Conservation (phyloP, 768 basidiomycete species). For the Rhodotorula toruloides region DNA sequence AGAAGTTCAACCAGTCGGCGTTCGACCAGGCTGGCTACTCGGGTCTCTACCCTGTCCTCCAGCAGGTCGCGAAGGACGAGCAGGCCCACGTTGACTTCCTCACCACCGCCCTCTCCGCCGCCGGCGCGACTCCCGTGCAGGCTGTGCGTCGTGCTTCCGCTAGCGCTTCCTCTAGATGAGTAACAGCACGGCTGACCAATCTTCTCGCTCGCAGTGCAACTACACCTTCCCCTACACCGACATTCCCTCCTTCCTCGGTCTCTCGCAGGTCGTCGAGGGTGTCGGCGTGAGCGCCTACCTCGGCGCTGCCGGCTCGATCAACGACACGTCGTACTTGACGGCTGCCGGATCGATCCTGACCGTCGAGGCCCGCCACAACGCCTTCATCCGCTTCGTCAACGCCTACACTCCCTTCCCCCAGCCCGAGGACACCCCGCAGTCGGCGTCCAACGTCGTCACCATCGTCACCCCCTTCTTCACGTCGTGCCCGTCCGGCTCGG, state of each 20-base stretch:
- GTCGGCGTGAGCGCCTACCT: constrained; percentile 55
- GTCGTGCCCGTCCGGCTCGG: constrained; percentile 55
- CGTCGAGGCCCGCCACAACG: constrained; percentile 51
- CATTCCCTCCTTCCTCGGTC: constrained; percentile 53
- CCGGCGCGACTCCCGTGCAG: constrained; percentile 49
- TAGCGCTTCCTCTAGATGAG: background rate
- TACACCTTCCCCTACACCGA: constrained; percentile 51
- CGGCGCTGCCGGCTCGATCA: constrained; percentile 18
- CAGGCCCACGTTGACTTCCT: constrained; percentile 57
- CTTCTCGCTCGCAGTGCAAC: background rate
- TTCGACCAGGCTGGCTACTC: constrained; percentile 49
- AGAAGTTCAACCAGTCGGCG: constrained; percentile 52
- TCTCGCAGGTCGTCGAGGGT: constrained; percentile 56
- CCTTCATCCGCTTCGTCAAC: constrained; percentile 34
- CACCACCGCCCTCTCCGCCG: constrained; percentile 50
- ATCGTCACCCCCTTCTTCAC: constrained; percentile 50
- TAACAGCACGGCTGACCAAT: background rate
- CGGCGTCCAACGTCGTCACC: constrained; percentile 56
- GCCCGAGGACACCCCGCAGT: constrained; percentile 56
- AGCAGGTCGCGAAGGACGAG: constrained; percentile 51
- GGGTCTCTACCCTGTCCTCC: constrained; percentile 41
- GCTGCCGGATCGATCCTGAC: constrained; percentile 60
- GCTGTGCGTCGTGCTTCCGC: constrained; percentile 47
- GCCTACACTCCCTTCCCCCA: constrained; percentile 61
- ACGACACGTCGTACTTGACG: constrained; percentile 50